These are phyloP conservation scores for Dendrothele bispora DNA, from an alignment of 768 basidiomycete genomes.

Conservation along the genomic window DNA sequence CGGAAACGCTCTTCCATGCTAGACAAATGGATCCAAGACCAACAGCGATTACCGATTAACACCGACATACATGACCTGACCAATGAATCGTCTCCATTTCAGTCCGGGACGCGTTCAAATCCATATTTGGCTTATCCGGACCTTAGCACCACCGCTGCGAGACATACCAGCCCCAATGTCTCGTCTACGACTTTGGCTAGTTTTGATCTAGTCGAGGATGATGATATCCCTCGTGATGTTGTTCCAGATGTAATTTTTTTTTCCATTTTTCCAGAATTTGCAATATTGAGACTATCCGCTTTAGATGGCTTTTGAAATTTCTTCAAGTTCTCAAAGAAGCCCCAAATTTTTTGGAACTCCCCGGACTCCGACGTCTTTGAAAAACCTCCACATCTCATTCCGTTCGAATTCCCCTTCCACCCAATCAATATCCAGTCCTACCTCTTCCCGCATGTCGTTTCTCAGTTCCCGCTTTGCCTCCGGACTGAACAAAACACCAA, in stretches of 20 bases:
- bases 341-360: constrained; percentile 35
- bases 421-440: constrained; percentile 1
- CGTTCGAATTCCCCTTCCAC: constrained; percentile 16
- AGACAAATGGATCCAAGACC: constrained; percentile 55
- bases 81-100: constrained; percentile 13
- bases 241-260: constrained; percentile 15
- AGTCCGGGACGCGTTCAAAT: constrained; percentile 28
- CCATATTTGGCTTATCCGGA: constrained; percentile 46
- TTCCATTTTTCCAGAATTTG: background rate
- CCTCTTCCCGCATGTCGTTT: constrained; percentile 42
- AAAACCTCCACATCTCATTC: constrained; percentile 18
- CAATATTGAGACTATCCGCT: background rate
- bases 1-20: constrained; percentile 50
- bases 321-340: constrained; percentile 27
- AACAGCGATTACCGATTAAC: constrained; percentile 28
- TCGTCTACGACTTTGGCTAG: constrained; percentile 38
- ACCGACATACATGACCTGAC: constrained; percentile 3
- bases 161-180: constrained; percentile 18
- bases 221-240: constrained; percentile 41
- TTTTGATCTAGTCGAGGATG: constrained; percentile 52
- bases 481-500: constrained; percentile 25
- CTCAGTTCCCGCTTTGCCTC: constrained; percentile 37
- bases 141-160: constrained; percentile 22
- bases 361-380: constrained; percentile 37
- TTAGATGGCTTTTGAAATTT: background rate